phyloP scores from a whole-genome alignment of 2,329 filamentous ascomycete genomes.

The Diaporthe aspalathi region DNA sequence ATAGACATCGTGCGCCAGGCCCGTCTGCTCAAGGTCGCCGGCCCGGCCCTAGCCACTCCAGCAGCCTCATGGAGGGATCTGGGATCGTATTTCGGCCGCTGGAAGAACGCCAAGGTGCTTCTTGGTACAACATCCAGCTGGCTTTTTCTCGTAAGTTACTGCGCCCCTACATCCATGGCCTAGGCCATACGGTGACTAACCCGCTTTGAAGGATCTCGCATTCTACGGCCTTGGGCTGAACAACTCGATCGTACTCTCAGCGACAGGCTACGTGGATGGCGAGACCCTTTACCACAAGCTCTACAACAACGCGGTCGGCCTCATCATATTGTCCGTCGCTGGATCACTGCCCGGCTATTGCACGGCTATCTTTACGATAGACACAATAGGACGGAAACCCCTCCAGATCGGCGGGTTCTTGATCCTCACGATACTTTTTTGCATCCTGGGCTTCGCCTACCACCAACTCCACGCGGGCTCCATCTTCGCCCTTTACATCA shows the following conservation, averaged over 20 bases:
- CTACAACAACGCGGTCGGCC: constrained; percentile 79
- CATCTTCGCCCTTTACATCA: constrained; percentile 70
- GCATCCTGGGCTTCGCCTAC: constrained; percentile 71
- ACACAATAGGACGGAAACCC: constrained; percentile 80
- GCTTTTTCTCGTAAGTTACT: constrained; percentile 73
- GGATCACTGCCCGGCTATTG: constrained; percentile 85
- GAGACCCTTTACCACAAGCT: constrained; percentile 74
- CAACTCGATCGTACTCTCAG: constrained; percentile 75
- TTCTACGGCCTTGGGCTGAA: constrained; percentile 82
- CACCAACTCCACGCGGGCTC: constrained; percentile 58
- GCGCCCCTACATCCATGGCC: too few relatives aligned
- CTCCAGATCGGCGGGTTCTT: constrained; percentile 75
- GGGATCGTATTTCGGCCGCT: constrained; percentile 72
- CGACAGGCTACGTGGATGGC: constrained; percentile 77
- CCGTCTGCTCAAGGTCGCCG: constrained; percentile 64
- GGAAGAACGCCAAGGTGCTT: constrained; percentile 77
- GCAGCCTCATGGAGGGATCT: constrained; percentile 79
- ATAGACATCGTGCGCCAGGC: constrained; percentile 62
- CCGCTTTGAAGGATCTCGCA: constrained; percentile 65
- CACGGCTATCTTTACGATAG: constrained; percentile 78
- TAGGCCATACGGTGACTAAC: neutral
- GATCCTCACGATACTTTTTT: constrained; percentile 71
- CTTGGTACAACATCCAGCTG: constrained; percentile 83
- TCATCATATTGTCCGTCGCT: constrained; percentile 81
- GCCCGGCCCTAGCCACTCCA: constrained; percentile 69